Percentiles rank a stretch among this genome's conserved stretches.
These are phyloP conservation scores for Athelia psychrophila DNA, from an alignment of 1,284 basidiomycete species.

Conservation along the genomic window DNA sequence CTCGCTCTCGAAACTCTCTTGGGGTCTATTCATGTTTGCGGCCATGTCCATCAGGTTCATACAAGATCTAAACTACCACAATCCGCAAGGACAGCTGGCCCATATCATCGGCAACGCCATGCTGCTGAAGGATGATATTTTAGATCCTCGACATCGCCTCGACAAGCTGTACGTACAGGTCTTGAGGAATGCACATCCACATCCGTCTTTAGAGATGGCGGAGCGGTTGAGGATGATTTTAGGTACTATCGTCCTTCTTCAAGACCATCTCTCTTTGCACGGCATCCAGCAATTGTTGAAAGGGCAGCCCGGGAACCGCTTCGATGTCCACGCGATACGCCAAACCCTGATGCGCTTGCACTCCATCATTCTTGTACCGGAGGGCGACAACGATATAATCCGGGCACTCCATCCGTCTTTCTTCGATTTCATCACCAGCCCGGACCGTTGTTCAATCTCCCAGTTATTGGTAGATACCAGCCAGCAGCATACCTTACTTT, in stretches of 20 bases:
- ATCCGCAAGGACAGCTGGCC: background rate
- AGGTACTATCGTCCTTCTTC: background rate
- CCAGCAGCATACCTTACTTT: background rate
- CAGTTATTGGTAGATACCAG: background rate
- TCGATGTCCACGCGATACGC: background rate
- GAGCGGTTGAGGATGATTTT: background rate
- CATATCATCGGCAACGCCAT: background rate
- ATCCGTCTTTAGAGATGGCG: background rate
- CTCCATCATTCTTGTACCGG: background rate
- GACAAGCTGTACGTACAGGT: constrained; percentile 1
- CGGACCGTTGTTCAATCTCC: background rate
- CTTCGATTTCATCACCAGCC: background rate
- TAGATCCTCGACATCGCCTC: background rate
- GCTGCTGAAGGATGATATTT: background rate
- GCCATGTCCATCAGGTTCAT: constrained; percentile 1
- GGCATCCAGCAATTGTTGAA: background rate
- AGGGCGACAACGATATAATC: background rate
- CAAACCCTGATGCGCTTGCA: background rate
- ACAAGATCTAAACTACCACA: background rate
- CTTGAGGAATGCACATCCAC: background rate
- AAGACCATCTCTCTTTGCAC: background rate
- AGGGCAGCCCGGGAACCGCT: background rate
- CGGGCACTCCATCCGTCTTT: background rate
- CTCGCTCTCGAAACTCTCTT: background rate
- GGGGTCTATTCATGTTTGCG: background rate